phyloP scores from a whole-genome alignment of 2,329 filamentous ascomycete genomes.

The Penicillium sp. region DNA sequence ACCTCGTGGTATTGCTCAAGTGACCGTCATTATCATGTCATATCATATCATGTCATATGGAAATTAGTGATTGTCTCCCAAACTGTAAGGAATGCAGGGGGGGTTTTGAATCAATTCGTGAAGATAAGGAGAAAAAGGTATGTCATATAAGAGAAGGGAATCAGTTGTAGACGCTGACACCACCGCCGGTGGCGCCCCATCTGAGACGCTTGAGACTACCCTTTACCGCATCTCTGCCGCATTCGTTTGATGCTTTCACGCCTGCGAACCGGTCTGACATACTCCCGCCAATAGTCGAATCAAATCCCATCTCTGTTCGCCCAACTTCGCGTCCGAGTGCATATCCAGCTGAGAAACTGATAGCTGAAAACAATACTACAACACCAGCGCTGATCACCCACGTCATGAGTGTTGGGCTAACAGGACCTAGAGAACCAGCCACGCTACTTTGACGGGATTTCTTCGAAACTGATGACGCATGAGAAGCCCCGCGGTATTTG shows the following conservation, averaged over 20 bases:
- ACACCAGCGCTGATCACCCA: conserved; percentile 65
- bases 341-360: conserved; percentile 63
- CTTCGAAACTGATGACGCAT: conserved; percentile 26
- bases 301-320: conserved; percentile 42
- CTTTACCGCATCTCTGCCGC: conserved; percentile 43
- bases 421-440: conserved; percentile 29
- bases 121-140: not conserved
- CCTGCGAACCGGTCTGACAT: conserved; percentile 19
- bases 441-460: conserved; percentile 31
- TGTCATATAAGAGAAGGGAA: not conserved
- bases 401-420: conserved; percentile 59
- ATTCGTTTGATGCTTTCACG: conserved; percentile 33
- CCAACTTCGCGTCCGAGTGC: conserved; percentile 58
- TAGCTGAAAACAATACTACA: conserved; percentile 60
- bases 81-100: not conserved
- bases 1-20: conserved; percentile 2
- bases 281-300: conserved; percentile 21
- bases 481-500: conserved; percentile 34
- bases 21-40: not conserved
- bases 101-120: not conserved
- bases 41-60: not conserved
- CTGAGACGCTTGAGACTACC: conserved; percentile 41
- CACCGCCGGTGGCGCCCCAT: conserved; percentile 38
- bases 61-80: not conserved
- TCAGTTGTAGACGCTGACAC: conserved; percentile 24